These are phyloP conservation scores for Pholiota molesta DNA, from an alignment of 768 basidiomycete species.

Conservation along the genomic window DNA sequence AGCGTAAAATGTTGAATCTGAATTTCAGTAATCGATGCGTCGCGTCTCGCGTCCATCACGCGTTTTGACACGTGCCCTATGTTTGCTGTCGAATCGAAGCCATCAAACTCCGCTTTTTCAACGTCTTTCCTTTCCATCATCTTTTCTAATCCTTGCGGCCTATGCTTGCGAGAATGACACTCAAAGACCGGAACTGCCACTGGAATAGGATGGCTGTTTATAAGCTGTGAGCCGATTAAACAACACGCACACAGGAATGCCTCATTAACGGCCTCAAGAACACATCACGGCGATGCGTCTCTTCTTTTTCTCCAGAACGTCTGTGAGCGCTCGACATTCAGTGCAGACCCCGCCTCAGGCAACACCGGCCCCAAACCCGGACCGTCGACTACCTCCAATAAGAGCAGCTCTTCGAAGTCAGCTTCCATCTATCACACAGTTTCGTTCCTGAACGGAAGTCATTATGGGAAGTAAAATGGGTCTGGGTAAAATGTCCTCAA, in stretches of 20 bases:
- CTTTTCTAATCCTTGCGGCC: not conserved
- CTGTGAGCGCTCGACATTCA: not conserved
- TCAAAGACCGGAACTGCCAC: too few relatives aligned
- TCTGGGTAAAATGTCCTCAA: not conserved
- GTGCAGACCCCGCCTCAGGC: not conserved
- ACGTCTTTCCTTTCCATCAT: not conserved
- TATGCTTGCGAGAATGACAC: too few relatives aligned
- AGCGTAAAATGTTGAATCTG: too few relatives aligned
- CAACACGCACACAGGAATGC: not conserved
- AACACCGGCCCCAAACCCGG: not conserved
- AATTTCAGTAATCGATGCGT: not conserved
- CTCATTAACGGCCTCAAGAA: not conserved
- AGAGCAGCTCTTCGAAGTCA: not conserved
- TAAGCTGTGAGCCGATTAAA: not conserved
- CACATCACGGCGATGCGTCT: not conserved
- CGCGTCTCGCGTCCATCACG: not conserved
- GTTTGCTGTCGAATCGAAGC: too few relatives aligned
- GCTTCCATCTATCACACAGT: not conserved
- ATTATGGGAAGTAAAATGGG: not conserved
- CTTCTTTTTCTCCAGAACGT: not conserved
- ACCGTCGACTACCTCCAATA: not conserved
- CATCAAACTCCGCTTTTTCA: not conserved
- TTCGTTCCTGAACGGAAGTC: not conserved
- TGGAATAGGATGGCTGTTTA: not conserved
- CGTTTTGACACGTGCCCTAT: not conserved